Evolutionary conservation across 148 eudicot species (phyloP), one percentile per base, ranked within the genome.

Genomic region (Agrostemma githago): DNA sequence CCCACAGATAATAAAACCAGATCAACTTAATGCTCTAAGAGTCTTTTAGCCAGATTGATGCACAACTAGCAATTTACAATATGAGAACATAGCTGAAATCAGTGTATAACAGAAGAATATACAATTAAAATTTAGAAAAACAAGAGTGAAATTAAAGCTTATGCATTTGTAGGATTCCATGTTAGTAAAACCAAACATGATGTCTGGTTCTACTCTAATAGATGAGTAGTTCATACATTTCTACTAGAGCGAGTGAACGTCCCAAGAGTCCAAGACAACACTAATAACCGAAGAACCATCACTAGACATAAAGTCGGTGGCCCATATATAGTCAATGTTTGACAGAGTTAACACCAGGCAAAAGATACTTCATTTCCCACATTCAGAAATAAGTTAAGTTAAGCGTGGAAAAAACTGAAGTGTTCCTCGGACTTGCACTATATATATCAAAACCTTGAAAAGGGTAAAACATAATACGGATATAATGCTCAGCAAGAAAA

Each of bases 1-100:
- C 75, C 61, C 58, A 74, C 40, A 54, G 15, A 34, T 38, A 74
- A 74, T 16, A 62, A 41, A 44, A 40, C 34, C 48, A 26, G 3
- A 42, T 56, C 16, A 51, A 38, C 58, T 59, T 48, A 53, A 51
- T 43, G 40, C 21, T 59, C 70, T 7, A 44, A 62, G 17, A 9
- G 8, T 53, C 34, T n/a, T 14, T 17, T 39, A 16, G 11, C n/a
- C 26, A 17, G 17, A 20, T 42, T 58, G 67, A 40, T 9, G 10
- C 34, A 69, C 54, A 44, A 74, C 40, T 64, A 74, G 10, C 44
- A n/a, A 11, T 59, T 58, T 20, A 48, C 17, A 19, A n/a, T 58
- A 8, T 12, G n/a, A 11, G 43, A 39, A 19, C 21, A 4, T 5
- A 56, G 58, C 10, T 72, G 40, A 40, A 42, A 43, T 43, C 57